Evolutionary conservation across 75 land plant genomes (phyloP), one percentile per base, ranked within the genome.

Genomic region (Sequoiadendron giganteum): DNA sequence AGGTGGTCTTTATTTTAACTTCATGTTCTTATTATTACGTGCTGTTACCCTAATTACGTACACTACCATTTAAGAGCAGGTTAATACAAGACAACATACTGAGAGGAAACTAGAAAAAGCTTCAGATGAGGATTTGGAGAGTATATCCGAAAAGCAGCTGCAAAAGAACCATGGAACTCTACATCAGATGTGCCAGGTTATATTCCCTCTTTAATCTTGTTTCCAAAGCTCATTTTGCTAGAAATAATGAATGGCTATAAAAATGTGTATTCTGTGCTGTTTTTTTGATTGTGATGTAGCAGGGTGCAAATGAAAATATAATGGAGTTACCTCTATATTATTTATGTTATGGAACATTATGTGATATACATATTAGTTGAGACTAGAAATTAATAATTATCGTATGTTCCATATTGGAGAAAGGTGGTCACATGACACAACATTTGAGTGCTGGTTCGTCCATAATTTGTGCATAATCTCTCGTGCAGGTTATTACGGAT

Each of bases 41-140:
- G 7, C 43, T 39, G 47, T 82, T 45, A 15, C 13, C 14, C 52
- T 47, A 43, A 47, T 82, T 82, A 47, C 48, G 11, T 47, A n/a
- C 54, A 11, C 48, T 7, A 1, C n/a, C n/a, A n/a, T 47, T 11
- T 14, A 25, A 13, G 48, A 82, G 52, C 47, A 97, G 99, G 98
- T 97, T 19, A 97, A 97, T 89, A 97, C 99, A 52, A 90, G 99
- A 70, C 99, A 98, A 52, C 99, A 98, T 48, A 98, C 97, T 14
- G 99, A 97, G 82, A 92, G 99, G 58, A 93, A 94, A 88, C 89
- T 89, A 16, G 91, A 93, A 68, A 65, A 79, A 4, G 48, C 88
- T 16, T 43, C 68, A 65, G 61, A 47, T n/a, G 73, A 84, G 65
- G 90, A 70, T n/a, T 30, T 75, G 52, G 84, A 65, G 82, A 89